Conservation (phyloP, 2,329 filamentous ascomycete genomes). For the Davidsoniella virescens region DNA sequence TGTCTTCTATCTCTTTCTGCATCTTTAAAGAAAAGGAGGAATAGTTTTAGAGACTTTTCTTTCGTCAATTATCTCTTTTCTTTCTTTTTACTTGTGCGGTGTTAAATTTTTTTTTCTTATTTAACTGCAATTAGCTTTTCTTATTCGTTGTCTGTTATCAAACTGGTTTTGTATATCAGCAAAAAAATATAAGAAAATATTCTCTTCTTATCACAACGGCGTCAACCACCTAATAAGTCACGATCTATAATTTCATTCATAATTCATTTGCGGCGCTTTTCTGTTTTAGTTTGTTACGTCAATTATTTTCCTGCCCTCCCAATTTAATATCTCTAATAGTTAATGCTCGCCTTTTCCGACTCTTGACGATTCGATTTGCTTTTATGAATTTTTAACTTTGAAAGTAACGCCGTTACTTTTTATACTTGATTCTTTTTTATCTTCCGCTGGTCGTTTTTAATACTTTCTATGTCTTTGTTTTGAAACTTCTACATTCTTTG, state of each 20-base stretch:
- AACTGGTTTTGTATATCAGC: neutral
- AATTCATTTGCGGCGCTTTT: no score
- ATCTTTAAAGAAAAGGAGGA: neutral
- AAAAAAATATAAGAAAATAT: slow-evolving; percentile 15
- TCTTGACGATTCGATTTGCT: slow-evolving; percentile 8
- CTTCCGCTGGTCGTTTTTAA: slow-evolving; percentile 6
- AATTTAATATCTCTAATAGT: neutral
- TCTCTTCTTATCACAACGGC: slow-evolving; percentile 18
- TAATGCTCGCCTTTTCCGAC: neutral
- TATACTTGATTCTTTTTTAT: neutral
- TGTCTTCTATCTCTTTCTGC: no score
- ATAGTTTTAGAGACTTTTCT: slow-evolving; percentile 1
- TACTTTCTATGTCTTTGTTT: neutral
- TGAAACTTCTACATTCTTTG: no score
- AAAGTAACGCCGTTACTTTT: neutral
- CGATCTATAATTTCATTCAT: neutral
- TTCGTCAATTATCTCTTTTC: neutral
- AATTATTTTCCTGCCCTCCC: neutral
- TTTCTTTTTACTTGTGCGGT: no score
- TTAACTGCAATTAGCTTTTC: no score
- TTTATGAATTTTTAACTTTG: slow-evolving; percentile 12
- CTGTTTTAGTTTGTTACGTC: neutral
- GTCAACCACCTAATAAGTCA: slow-evolving; percentile 26
- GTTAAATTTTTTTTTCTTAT: no score
- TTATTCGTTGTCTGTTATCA: no score